Percentiles rank a stretch among this genome's conserved stretches.
These are phyloP conservation scores for Camelina neglecta DNA, from an alignment of 345 rosid species.

Conservation along the genomic window DNA sequence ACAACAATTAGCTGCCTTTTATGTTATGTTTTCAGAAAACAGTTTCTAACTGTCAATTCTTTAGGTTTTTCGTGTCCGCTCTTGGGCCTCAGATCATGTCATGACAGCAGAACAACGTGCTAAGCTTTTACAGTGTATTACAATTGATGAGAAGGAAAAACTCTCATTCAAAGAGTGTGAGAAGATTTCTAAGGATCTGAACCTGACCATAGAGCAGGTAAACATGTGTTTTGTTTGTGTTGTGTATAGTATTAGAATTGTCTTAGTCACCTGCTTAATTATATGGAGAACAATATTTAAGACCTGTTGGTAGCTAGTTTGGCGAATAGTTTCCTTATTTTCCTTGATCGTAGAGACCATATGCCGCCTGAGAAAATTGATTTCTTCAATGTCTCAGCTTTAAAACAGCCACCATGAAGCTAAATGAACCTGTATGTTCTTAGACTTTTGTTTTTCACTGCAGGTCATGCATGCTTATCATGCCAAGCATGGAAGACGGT, in stretches of 20 bases:
- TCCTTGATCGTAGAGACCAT: conserved; percentile 15
- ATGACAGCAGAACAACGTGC: conserved; percentile 89
- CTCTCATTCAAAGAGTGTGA: conserved; percentile 77
- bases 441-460: conserved; percentile 26
- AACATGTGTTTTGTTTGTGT: conserved; percentile 26
- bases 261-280: too few relatives aligned
- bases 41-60: conserved; percentile 40
- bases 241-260: conserved; percentile 9
- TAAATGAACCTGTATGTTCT: conserved; percentile 20
- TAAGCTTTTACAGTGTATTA: conserved; percentile 58
- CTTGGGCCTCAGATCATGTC: conserved; percentile 76
- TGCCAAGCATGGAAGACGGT: conserved; percentile 59
- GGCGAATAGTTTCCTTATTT: conserved; percentile 1
- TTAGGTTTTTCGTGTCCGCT: conserved; percentile 72
- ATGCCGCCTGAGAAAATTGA: background rate
- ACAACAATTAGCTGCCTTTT: background rate
- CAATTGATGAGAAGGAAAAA: conserved; percentile 51
- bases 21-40: conserved; percentile 23
- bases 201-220: conserved; percentile 89
- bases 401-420: too few relatives aligned
- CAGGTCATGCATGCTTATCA: conserved; percentile 87
- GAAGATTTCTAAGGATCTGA: conserved; percentile 82
- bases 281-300: background rate
- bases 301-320: conserved; percentile 22
- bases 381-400: too few relatives aligned